These are phyloP conservation scores for Brettanomyces naardenensis DNA, from an alignment of 805 yeast genomes.

Conservation along the genomic window DNA sequence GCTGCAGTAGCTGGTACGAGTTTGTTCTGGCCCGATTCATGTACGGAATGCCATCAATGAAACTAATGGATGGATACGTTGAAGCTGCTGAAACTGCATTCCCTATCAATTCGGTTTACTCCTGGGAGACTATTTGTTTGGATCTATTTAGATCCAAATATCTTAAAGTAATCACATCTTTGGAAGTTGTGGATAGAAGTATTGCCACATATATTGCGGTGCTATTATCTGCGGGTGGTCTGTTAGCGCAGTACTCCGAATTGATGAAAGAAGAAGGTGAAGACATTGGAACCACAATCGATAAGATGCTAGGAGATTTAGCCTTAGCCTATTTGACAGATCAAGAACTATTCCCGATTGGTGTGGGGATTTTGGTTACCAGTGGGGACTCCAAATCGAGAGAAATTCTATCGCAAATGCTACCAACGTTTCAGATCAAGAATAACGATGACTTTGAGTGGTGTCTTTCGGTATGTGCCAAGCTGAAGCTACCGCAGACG, in stretches of 20 bases:
- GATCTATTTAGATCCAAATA: conserved; percentile 50
- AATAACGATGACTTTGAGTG: conserved; percentile 76
- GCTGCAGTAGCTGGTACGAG: conserved; percentile 63
- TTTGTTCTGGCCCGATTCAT: conserved; percentile 33
- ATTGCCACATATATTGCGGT: conserved; percentile 58
- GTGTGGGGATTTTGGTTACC: conserved; percentile 53
- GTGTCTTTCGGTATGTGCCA: conserved; percentile 67
- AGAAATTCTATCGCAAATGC: conserved; percentile 42
- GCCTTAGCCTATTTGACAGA: conserved; percentile 46
- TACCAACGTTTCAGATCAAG: conserved; percentile 53
- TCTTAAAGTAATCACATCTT: conserved; percentile 46
- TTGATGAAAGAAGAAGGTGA: conserved; percentile 6
- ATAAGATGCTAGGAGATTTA: conserved; percentile 40
- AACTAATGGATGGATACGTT: conserved; percentile 34
- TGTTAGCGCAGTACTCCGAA: conserved; percentile 33
- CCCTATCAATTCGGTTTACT: conserved; percentile 29
- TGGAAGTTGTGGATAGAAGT: conserved; percentile 53
- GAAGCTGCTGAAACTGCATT: conserved; percentile 26
- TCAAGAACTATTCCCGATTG: conserved; percentile 54
- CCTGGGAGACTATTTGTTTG: conserved; percentile 50
- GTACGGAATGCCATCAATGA: conserved; percentile 49
- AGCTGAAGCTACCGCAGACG: conserved; percentile 51
- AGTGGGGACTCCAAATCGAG: conserved; percentile 36
- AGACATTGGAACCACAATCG: conserved; percentile 17
- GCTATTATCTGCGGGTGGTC: conserved; percentile 56